phyloP scores from a whole-genome alignment of 73 alveolate genomes.

The Paramecium caudatum region DNA sequence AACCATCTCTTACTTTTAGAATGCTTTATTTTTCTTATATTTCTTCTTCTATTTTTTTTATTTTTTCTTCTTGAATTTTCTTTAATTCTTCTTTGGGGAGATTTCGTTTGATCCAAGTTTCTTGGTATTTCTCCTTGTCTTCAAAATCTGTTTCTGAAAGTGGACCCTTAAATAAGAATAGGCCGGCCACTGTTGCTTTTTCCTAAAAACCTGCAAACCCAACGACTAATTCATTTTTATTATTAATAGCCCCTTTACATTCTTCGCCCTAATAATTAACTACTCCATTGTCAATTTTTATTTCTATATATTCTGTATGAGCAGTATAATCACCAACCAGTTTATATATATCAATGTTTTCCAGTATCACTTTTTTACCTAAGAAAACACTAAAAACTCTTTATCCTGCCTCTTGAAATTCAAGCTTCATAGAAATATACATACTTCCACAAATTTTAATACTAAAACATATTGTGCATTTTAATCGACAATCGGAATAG shows the following conservation, averaged over 20 bases:
- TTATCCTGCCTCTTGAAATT: neutral
- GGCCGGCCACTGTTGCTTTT: neutral
- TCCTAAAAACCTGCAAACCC: constrained; percentile 11
- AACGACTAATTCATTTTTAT: constrained; percentile 36
- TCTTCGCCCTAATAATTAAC: neutral
- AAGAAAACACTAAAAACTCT: constrained; percentile 23
- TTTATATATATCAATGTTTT: neutral
- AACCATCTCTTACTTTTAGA: constrained; percentile 10
- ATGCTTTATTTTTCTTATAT: constrained; percentile 44
- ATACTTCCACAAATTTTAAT: constrained; percentile 49
- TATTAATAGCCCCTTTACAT: constrained; percentile 38
- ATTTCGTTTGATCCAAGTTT: neutral
- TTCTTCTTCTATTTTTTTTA: neutral
- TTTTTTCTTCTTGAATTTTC: neutral
- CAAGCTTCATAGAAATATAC: neutral
- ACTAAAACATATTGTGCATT: constrained; percentile 29
- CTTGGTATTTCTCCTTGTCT: neutral
- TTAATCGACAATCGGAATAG: neutral
- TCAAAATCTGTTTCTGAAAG: constrained; percentile 36
- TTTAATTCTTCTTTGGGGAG: neutral
- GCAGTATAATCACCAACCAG: constrained; percentile 10
- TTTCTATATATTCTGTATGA: constrained; percentile 58
- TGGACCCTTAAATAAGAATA: constrained; percentile 56
- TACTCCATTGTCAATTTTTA: constrained; percentile 10
- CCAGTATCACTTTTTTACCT: neutral